Evolutionary conservation across 345 rosid species (phyloP), one percentile per base, ranked within the genome.

Genomic region (Linum trigynum): DNA sequence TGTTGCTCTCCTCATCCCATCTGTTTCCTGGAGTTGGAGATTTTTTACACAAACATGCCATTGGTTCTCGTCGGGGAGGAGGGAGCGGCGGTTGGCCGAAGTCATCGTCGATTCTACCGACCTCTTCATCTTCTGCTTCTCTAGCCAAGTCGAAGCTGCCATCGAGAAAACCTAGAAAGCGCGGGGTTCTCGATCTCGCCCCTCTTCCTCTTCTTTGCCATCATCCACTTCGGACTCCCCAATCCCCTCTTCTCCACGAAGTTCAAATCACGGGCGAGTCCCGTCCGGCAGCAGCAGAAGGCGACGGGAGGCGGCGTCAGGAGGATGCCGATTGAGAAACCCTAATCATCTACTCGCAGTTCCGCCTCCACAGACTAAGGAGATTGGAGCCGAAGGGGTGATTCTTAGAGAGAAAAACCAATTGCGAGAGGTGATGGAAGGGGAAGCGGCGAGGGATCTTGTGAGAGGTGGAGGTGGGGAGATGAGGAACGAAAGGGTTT

Each of bases 181-280:
- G 92, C 8, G 66, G 86, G 59, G 69, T 82, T 94, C 64, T 42
- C 78, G 10, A 40, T 82, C 73, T 88, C 97, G 1, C 66, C 91
- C 71, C 43, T 83, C 71, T 85, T 94, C 85, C 82, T 94, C 74
- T 63, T 94, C 66, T 42, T 88, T 10, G 87, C 91, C 7, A 71
- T 94, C 74, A 60, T 84, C 75, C 89, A 78, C 59, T 91, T 83
- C 72, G 95, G 96, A 55, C 38, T 88, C 67, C 98, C 97, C 4
- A 82, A 74, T 38, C 95, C 91, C 51, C 69, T 84, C 76, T 45
- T 67, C 7, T 81, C 96, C 36, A 76, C 90, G 17, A 79, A 75
- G 2, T 80, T 85, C 78, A 77, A 72, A 38, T 38, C 86, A 74
- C 71, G 71, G 67, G 72, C 82, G 62, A 61, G 43, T 38, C 23